Evolutionary conservation across 169 alveolate genomes (phyloP).

Genomic region (Perkinsus marinus): DNA sequence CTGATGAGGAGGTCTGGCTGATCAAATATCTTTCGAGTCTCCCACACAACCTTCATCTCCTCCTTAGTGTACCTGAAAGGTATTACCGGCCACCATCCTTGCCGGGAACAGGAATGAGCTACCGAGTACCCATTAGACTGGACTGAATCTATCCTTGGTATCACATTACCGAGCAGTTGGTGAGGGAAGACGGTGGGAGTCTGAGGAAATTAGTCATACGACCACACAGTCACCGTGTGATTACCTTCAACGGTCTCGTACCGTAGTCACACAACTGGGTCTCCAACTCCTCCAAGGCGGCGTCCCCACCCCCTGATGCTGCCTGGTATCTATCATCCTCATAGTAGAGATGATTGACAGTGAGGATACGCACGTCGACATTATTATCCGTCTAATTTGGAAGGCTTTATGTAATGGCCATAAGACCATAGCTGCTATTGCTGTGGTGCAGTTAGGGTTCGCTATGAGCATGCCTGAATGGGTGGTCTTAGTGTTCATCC

Average conservation of each 20-base stretch:
- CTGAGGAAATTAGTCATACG: not conserved
- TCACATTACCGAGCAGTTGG: not conserved
- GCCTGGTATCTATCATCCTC: constrained; percentile 16
- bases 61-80: constrained; percentile 32
- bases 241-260: not conserved
- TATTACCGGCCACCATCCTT: too few relatives aligned
- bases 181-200: not conserved
- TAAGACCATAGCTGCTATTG: not conserved
- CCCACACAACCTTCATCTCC: constrained; percentile 35
- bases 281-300: constrained; percentile 27
- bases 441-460: constrained; percentile 32
- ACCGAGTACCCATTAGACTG: not conserved
- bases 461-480: constrained; percentile 9
- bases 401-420: constrained; percentile 11
- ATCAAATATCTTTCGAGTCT: constrained; percentile 21
- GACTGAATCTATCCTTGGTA: not conserved
- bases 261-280: not conserved
- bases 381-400: constrained; percentile 14
- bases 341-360: too few relatives aligned
- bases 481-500: too few relatives aligned
- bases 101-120: constrained; percentile 10
- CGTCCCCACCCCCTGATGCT: constrained; percentile 27
- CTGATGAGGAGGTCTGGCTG: not conserved
- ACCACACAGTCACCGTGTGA: not conserved
- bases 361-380: constrained; percentile 5